Conservation (phyloP, 2,329 filamentous ascomycete genomes). For the Cyclaneusma minus region DNA sequence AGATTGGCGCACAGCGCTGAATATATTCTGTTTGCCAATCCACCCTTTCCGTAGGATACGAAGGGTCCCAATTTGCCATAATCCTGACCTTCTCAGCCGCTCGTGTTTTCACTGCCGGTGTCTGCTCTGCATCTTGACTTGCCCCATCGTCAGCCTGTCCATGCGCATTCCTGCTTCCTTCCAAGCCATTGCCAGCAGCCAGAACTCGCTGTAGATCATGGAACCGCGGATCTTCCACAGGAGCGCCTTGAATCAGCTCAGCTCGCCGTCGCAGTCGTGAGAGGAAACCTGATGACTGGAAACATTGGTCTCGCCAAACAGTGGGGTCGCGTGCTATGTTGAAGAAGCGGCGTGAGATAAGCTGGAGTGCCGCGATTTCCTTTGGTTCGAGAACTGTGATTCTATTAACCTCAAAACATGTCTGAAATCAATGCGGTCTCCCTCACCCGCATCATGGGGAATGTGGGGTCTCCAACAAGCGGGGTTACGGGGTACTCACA, state of each 20-base stretch:
- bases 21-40: conserved; percentile 87
- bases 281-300: conserved; percentile 52
- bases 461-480: not conserved
- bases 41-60: conserved; percentile 52
- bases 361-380: conserved; percentile 53
- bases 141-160: conserved; percentile 5
- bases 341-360: conserved; percentile 50
- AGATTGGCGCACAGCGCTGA: conserved; percentile 61
- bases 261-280: conserved; percentile 40
- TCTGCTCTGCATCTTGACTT: conserved; percentile 3
- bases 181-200: conserved; percentile 12
- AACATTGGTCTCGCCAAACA: conserved; percentile 64
- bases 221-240: conserved; percentile 24
- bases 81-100: conserved; percentile 35
- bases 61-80: conserved; percentile 71
- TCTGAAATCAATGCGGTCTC: too few relatives aligned
- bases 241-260: conserved; percentile 21
- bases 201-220: conserved; percentile 15
- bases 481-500: conserved; percentile 8
- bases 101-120: conserved; percentile 11
- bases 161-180: not conserved
- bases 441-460: too few relatives aligned
- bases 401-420: not conserved
- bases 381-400: conserved; percentile 41
- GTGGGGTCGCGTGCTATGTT: conserved; percentile 55